Percentiles rank a stretch among this genome's conserved stretches.
phyloP scores from a whole-genome alignment of 2,329 filamentous ascomycete species.

The Alternaria sp. region DNA sequence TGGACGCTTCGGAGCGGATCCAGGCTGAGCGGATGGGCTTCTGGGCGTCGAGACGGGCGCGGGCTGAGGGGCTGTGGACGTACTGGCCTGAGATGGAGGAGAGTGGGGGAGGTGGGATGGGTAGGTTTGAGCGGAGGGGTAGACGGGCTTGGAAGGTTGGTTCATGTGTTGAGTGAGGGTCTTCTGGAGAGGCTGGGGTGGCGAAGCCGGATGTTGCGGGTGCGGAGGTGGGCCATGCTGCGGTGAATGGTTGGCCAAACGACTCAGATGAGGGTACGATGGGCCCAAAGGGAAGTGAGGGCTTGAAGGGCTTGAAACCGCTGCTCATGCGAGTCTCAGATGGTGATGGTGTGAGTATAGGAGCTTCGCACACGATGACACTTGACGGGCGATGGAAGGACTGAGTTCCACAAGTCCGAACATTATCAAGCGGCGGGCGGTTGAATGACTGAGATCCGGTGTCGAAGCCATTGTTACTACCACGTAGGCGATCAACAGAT shows the following conservation, averaged over 20 bases:
- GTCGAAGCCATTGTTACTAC: neutral
- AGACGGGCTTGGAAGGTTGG: neutral
- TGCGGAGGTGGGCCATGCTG: neutral
- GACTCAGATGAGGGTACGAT: neutral
- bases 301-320: neutral
- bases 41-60: slow-evolving; percentile 8
- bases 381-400: neutral
- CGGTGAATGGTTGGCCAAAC: neutral
- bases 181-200: neutral
- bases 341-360: neutral
- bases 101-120: slow-evolving; percentile 10
- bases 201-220: neutral
- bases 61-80: neutral
- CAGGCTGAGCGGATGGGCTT: slow-evolving; percentile 16
- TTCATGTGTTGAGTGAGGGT: neutral
- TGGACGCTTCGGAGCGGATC: slow-evolving; percentile 17
- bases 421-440: neutral
- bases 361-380: neutral
- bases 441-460: neutral
- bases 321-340: neutral
- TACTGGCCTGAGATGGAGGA: neutral
- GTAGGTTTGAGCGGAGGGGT: neutral
- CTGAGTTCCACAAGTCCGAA: neutral
- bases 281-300: too few relatives aligned
- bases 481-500: neutral